phyloP scores from a whole-genome alignment of 2,329 filamentous ascomycete species.

The Alternaria atra region DNA sequence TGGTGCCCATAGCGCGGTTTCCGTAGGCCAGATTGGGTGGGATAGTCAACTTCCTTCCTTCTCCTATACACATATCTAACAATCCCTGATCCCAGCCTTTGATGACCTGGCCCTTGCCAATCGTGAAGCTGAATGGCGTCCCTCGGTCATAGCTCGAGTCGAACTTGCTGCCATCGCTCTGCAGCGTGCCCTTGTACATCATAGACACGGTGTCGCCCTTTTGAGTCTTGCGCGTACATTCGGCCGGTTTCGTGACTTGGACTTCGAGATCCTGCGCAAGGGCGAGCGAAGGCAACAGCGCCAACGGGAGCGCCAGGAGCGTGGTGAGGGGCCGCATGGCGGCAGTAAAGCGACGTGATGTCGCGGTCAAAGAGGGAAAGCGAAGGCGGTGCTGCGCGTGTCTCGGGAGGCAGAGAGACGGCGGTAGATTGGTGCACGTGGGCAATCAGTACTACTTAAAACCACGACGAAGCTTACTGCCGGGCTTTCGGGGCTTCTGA shows the following conservation, averaged over 20 bases:
- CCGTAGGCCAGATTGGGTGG: slow-evolving; percentile 90
- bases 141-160: slow-evolving; percentile 84
- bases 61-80: slow-evolving; percentile 92
- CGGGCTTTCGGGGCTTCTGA: slow-evolving; percentile 21
- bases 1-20: slow-evolving; percentile 70
- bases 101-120: slow-evolving; percentile 87
- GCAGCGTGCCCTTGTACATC: slow-evolving; percentile 61
- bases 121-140: slow-evolving; percentile 77
- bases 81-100: slow-evolving; percentile 94
- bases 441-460: slow-evolving; percentile 6
- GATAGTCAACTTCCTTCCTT: slow-evolving; percentile 88
- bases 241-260: slow-evolving; percentile 53
- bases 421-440: slow-evolving; percentile 5
- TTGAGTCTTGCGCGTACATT: slow-evolving; percentile 56
- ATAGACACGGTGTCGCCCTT: slow-evolving; percentile 59
- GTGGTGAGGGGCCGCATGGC: slow-evolving; percentile 42
- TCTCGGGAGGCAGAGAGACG: slow-evolving; percentile 7
- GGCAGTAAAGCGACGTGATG: slow-evolving; percentile 11
- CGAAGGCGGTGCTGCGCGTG: slow-evolving; percentile 2
- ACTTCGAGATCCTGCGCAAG: slow-evolving; percentile 48
- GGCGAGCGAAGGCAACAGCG: slow-evolving; percentile 33
- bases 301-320: slow-evolving; percentile 34
- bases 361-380: not conserved
- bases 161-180: slow-evolving; percentile 75
- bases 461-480: slow-evolving; percentile 17